Evolutionary conservation across 306 rosid species (phyloP).

Genomic region (Astragalus glycyphyllos): DNA sequence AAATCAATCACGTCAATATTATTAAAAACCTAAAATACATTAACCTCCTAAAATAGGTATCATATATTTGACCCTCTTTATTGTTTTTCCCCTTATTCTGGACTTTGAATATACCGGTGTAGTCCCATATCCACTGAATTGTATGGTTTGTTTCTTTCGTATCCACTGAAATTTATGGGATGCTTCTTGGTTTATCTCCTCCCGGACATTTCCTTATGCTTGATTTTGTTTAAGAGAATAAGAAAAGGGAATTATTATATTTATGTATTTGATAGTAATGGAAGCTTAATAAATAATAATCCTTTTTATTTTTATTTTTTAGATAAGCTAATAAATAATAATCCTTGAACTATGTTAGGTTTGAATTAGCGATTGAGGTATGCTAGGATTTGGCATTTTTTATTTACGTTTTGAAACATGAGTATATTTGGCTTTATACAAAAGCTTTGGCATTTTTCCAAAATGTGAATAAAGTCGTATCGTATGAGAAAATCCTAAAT

Average conservation of each 20-base stretch:
- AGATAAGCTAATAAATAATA: slow-evolving; percentile 15
- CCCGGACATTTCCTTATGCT: slow-evolving; percentile 7
- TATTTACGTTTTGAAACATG: slow-evolving; percentile 13
- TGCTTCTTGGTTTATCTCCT: background rate
- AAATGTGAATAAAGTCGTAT: slow-evolving; percentile 10
- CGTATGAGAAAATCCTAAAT: background rate
- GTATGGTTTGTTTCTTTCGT: background rate
- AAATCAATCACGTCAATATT: background rate
- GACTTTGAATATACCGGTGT: slow-evolving; percentile 12
- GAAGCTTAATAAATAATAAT: slow-evolving; percentile 23
- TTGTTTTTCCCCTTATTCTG: background rate
- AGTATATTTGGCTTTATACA: slow-evolving; percentile 22
- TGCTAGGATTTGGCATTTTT: slow-evolving; percentile 30
- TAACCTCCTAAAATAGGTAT: background rate
- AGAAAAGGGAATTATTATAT: slow-evolving; percentile 2
- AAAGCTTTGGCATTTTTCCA: slow-evolving; percentile 32
- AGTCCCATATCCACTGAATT: slow-evolving; percentile 1
- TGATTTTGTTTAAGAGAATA: slow-evolving; percentile 1
- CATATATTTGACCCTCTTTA: background rate
- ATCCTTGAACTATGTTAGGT: background rate
- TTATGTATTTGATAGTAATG: slow-evolving; percentile 1
- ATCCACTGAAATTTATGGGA: background rate
- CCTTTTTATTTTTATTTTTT: no score
- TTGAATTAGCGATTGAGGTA: background rate
- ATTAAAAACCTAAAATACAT: no score